A percentile compares a stretch with the other conserved stretches of the same genome.
Conservation (phyloP, 2,329 filamentous ascomycete species). For the Fusarium sp. region DNA sequence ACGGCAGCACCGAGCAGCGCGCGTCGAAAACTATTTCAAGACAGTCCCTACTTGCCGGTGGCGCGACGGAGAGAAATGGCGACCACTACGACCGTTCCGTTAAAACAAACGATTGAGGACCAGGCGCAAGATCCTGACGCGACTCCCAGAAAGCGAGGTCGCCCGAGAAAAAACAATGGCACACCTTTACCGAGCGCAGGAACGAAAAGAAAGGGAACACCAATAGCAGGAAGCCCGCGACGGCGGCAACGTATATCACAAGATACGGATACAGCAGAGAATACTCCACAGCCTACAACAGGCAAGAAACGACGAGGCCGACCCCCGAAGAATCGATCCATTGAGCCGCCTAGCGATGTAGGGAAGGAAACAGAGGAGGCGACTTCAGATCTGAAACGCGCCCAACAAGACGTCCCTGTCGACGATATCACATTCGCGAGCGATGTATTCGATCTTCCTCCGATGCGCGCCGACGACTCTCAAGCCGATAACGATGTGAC, state of each 20-base stretch:
- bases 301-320: slow-evolving; percentile 48
- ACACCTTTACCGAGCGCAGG: slow-evolving; percentile 61
- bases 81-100: slow-evolving; percentile 64
- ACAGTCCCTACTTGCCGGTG: slow-evolving; percentile 54
- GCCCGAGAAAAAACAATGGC: slow-evolving; percentile 62
- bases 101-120: slow-evolving; percentile 57
- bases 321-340: slow-evolving; percentile 45
- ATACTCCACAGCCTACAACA: slow-evolving; percentile 48
- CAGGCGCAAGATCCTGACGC: slow-evolving; percentile 50
- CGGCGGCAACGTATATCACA: slow-evolving; percentile 51
- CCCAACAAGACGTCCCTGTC: slow-evolving; percentile 39
- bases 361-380: slow-evolving; percentile 31
- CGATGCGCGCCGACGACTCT: slow-evolving; percentile 44
- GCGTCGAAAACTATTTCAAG: slow-evolving; percentile 58
- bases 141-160: slow-evolving; percentile 57
- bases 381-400: slow-evolving; percentile 26
- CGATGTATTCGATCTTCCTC: slow-evolving; percentile 32
- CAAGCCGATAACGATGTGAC: slow-evolving; percentile 46
- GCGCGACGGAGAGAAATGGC: slow-evolving; percentile 53
- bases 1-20: slow-evolving; percentile 50
- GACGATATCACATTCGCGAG: slow-evolving; percentile 45
- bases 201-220: slow-evolving; percentile 61
- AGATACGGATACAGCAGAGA: slow-evolving; percentile 41
- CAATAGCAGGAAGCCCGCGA: slow-evolving; percentile 53
- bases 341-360: slow-evolving; percentile 46